Base-by-base conservation (phyloP, 306 rosid species). In the Dalbergia cochinchinensis region DNA sequence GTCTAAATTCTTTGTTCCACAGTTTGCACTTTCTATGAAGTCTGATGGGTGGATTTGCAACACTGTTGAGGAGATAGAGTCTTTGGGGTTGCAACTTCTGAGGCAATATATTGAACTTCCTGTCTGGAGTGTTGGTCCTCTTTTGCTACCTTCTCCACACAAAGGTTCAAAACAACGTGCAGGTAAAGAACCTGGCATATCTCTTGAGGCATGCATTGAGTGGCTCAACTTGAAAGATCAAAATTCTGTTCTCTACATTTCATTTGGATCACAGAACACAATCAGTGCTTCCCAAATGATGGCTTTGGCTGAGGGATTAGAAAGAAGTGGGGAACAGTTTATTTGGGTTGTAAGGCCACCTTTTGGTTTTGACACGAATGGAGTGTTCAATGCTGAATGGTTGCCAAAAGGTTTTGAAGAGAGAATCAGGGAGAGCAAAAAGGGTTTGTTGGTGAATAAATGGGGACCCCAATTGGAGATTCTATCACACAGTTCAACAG, bases 401-500 rank as follows among this genome's bases (percentile, higher is more conserved):
- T 82, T 92, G n/a, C 98, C 97, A 10, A 35, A 64, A 65, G 87
- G 89, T 34, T 90, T 88, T 74, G 93, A 89, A 76, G 89, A 92
- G 48, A 82, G 97, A 59, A 80, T 85, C 77, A 83, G 45, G 20
- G 74, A 34, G 14, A 78, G 20, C 8, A 80, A 87, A 10, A 65
- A 18, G 16, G 94, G 96, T 0, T 37, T 94, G 15, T 4, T 92
- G 20, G 87, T 94, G 54, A 78, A 83, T 7, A 85, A 86, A 12
- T 94, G 98, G 97, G 97, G 93, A 7, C 96, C 96, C 6, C 97
- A 92, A 9, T 59, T 89, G 89, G 94, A 91, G 71, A 94, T 94
- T 55, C 63, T 92, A 1, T 73, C 91, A 0, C 97, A 94, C 78
- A 69, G 34, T 16, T 80, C 92, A 8, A 80, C 83, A 0, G 91